phyloP scores from a whole-genome alignment of 495 filamentous ascomycete genomes.

The Penicillium diatomitis region DNA sequence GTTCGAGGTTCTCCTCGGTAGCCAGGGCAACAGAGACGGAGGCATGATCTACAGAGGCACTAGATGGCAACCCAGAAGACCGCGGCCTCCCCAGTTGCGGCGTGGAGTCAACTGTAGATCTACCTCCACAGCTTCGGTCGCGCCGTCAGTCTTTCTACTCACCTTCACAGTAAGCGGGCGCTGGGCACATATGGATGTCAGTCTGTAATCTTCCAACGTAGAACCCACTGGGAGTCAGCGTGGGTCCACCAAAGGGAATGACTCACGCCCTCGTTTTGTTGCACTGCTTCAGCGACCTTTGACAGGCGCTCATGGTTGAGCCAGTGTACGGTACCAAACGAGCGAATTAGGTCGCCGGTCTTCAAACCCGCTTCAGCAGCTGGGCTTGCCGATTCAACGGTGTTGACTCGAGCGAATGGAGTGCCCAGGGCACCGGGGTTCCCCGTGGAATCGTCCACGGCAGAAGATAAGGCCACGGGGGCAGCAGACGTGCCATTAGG shows the following conservation, averaged over 20 bases:
- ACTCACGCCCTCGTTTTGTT: slow-evolving; percentile 83
- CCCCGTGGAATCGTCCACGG: slow-evolving; percentile 4
- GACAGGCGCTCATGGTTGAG: slow-evolving; percentile 77
- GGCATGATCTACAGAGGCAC: slow-evolving; percentile 47
- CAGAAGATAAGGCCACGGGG: slow-evolving; percentile 9
- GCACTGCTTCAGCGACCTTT: slow-evolving; percentile 76
- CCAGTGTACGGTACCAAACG: slow-evolving; percentile 74
- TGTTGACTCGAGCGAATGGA: slow-evolving; percentile 88
- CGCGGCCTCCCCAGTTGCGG: slow-evolving; percentile 79
- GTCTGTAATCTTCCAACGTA: too few species aligned
- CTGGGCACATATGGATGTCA: slow-evolving; percentile 17
- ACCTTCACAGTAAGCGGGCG: slow-evolving; percentile 62
- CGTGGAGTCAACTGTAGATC: slow-evolving; percentile 63
- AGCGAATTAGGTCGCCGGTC: slow-evolving; percentile 70
- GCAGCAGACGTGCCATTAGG: slow-evolving; percentile 23
- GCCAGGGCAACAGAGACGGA: slow-evolving; percentile 5
- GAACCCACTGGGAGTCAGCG: too few species aligned
- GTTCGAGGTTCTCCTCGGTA: neutral
- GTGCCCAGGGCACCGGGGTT: slow-evolving; percentile 42
- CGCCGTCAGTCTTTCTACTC: slow-evolving; percentile 39
- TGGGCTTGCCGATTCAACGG: slow-evolving; percentile 67
- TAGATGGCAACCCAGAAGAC: slow-evolving; percentile 81
- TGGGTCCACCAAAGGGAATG: neutral
- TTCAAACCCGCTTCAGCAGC: slow-evolving; percentile 76
- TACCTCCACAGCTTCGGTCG: slow-evolving; percentile 42